Evolutionary conservation across 2,329 filamentous ascomycete species (phyloP).

Genomic region (Didymella arachidicola): DNA sequence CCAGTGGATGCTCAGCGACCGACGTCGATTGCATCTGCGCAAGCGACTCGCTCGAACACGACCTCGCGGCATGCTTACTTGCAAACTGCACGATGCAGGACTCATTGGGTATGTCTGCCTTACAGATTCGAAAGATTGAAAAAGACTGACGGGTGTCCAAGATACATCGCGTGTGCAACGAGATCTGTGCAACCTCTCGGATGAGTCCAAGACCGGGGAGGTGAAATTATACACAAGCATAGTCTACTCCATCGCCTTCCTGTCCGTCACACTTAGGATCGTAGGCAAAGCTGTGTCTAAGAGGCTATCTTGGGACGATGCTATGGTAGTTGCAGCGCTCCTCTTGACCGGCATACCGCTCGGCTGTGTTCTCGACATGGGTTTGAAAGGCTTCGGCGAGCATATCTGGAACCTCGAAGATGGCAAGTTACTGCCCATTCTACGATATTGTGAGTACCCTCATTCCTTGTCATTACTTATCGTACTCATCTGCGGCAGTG

Average conservation of each 20-base stretch:
- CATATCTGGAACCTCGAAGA: conserved; percentile 36
- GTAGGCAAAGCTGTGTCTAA: conserved; percentile 24
- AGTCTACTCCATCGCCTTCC: conserved; percentile 24
- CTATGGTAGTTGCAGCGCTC: conserved; percentile 21
- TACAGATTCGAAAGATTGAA: background rate
- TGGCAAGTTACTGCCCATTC: conserved; percentile 23
- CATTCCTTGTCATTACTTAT: background rate
- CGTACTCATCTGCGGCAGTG: background rate
- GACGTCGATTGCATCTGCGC: conserved; percentile 31
- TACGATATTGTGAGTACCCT: conserved; percentile 24
- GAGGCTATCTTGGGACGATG: conserved; percentile 25
- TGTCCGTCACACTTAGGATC: conserved; percentile 23
- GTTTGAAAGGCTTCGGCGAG: conserved; percentile 32
- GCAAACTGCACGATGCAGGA: conserved; percentile 41
- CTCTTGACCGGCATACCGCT: conserved; percentile 18
- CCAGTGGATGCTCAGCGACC: conserved; percentile 24
- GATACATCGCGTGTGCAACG: conserved; percentile 30
- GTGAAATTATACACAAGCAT: conserved; percentile 27
- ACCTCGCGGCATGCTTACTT: conserved; percentile 33
- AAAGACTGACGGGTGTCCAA: background rate
- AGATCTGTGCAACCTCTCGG: conserved; percentile 30
- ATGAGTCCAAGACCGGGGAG: conserved; percentile 26
- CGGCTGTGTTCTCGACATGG: conserved; percentile 31
- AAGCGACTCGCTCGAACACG: conserved; percentile 18
- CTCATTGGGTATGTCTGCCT: conserved; percentile 18